These are phyloP conservation scores for Asterella californica DNA, from an alignment of 225 moss, liverwort and hornwort genomes.

Conservation along the genomic window DNA sequence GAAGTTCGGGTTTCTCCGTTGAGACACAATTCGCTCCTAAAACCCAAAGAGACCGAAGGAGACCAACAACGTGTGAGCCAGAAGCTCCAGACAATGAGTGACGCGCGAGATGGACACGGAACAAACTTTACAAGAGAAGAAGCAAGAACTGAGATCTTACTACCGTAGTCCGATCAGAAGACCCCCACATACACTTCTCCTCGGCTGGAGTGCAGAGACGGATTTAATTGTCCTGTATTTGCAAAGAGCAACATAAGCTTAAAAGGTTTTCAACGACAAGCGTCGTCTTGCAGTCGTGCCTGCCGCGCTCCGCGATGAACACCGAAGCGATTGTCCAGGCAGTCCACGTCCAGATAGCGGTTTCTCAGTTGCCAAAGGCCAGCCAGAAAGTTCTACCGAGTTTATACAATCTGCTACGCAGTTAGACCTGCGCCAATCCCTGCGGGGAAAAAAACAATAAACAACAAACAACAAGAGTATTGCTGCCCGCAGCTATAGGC, in stretches of 20 bases:
- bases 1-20: background rate
- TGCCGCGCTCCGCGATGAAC: background rate
- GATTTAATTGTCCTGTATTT: background rate
- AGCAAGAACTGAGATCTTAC: background rate
- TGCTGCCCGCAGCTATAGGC: no score
- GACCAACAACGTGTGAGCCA: background rate
- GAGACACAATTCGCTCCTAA: background rate
- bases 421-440: no score
- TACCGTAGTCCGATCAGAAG: background rate
- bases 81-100: background rate
- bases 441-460: no score
- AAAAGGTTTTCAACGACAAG: background rate
- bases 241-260: background rate
- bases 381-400: conserved; percentile 3
- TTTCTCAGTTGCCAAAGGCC: background rate
- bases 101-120: background rate
- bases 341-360: background rate
- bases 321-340: background rate
- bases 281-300: background rate
- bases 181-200: background rate
- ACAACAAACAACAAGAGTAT: no score
- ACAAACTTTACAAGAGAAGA: no score
- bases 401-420: background rate
- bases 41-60: background rate
- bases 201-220: background rate